Percentiles rank a stretch among this genome's conserved stretches.
phyloP scores from a whole-genome alignment of 768 basidiomycete genomes.

The Phanerochaete carnosa region DNA sequence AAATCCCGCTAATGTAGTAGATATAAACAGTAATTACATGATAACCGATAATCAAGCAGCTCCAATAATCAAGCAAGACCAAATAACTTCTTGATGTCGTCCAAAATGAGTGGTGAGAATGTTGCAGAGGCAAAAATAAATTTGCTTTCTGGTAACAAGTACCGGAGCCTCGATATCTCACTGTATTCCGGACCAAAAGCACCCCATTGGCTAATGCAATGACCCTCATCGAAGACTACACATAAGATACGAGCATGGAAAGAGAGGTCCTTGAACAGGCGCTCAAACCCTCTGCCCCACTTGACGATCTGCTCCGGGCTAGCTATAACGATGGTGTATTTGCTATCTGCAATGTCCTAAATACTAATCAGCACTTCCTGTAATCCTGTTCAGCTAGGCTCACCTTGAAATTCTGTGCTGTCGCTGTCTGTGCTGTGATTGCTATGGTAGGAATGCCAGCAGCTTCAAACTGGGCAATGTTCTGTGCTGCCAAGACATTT shows the following conservation, averaged over 20 bases:
- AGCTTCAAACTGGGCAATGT: not conserved
- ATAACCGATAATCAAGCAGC: too few species aligned
- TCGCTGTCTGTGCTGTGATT: not conserved
- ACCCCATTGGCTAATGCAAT: not conserved
- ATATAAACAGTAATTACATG: too few species aligned
- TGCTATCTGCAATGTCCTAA: not conserved
- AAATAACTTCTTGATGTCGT: not conserved
- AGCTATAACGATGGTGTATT: not conserved
- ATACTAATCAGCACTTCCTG: not conserved
- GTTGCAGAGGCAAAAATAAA: conserved; percentile 1
- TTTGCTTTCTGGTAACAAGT: not conserved
- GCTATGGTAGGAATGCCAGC: not conserved
- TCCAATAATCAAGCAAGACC: too few species aligned
- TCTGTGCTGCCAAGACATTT: not conserved
- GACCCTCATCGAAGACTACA: not conserved
- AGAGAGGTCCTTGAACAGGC: not conserved
- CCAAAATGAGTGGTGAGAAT: not conserved
- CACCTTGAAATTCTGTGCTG: not conserved
- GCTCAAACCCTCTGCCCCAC: not conserved
- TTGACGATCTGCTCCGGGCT: not conserved
- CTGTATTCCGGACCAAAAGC: not conserved
- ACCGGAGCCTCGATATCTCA: not conserved
- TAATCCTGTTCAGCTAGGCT: not conserved
- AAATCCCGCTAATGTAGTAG: too few species aligned
- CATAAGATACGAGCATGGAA: not conserved